A percentile compares a stretch with the other conserved stretches of the same genome.
Evolutionary conservation across 2,329 filamentous ascomycete species (phyloP).

Genomic region (Trichophyton schoenleinii): DNA sequence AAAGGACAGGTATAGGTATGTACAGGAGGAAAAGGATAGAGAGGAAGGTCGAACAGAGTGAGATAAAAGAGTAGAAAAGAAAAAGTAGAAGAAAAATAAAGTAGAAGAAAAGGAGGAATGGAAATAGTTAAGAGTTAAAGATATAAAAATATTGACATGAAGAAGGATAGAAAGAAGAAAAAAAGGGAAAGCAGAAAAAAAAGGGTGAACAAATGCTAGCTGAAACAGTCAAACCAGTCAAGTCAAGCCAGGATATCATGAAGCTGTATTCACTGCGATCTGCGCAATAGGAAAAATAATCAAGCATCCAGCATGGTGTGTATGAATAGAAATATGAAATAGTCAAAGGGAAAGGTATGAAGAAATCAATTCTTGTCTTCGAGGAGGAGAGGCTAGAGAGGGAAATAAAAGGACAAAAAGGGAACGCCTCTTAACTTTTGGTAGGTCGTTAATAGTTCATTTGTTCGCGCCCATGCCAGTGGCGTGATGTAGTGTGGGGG

Average conservation of each 20-base stretch:
- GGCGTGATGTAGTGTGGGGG: no score
- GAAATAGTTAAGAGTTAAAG: conserved; percentile 1
- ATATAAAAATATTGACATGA: conserved; percentile 8
- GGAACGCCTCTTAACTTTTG: conserved; percentile 1
- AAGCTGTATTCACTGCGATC: conserved; percentile 3
- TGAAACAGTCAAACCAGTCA: not conserved
- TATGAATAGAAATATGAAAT: not conserved
- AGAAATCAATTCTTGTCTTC: not conserved
- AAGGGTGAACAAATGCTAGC: conserved; percentile 2
- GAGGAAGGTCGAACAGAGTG: conserved; percentile 6
- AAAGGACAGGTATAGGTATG: not conserved
- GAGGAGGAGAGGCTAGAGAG: not conserved
- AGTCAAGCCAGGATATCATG: not conserved
- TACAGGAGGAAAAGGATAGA: not conserved
- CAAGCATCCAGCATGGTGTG: not conserved
- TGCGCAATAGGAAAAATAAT: not conserved
- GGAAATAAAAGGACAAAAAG: not conserved
- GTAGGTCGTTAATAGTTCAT: not conserved
- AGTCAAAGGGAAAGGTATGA: not conserved
- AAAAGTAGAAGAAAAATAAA: not conserved
- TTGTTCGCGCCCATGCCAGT: not conserved
- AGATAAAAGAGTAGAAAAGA: not conserved
- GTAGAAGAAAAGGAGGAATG: not conserved
- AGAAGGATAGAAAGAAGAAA: not conserved
- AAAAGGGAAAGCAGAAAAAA: not conserved